A percentile compares a stretch with the other conserved stretches of the same genome.
phyloP scores from a whole-genome alignment of 2,329 filamentous ascomycete genomes.

The Neofusicoccum kwambonambiense region DNA sequence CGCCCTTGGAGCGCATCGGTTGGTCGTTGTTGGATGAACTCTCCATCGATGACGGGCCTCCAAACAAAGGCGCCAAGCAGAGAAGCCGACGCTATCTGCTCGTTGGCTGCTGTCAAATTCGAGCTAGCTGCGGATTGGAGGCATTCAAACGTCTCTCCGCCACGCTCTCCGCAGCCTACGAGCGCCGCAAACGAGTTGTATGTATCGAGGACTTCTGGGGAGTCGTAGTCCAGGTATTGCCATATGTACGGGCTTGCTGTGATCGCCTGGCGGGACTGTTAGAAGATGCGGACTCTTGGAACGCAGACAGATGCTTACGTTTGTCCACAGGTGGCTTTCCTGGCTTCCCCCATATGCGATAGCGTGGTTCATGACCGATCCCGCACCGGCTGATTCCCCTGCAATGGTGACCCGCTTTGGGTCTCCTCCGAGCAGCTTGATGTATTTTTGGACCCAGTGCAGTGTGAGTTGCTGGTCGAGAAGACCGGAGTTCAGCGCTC shows the following conservation, averaged over 20 bases:
- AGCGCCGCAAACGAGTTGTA: slow-evolving; percentile 49
- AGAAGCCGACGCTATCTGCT: slow-evolving; percentile 52
- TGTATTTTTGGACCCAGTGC: slow-evolving; percentile 53
- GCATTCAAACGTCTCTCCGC: slow-evolving; percentile 42
- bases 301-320: slow-evolving; percentile 24
- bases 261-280: not conserved
- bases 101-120: slow-evolving; percentile 51
- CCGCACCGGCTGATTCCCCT: slow-evolving; percentile 41
- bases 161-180: slow-evolving; percentile 44
- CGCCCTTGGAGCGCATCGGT: slow-evolving; percentile 38
- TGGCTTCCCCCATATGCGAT: slow-evolving; percentile 34
- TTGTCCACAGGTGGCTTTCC: slow-evolving; percentile 20
- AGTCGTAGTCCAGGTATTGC: slow-evolving; percentile 55
- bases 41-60: slow-evolving; percentile 60
- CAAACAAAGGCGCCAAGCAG: slow-evolving; percentile 58
- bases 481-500: slow-evolving; percentile 40
- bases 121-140: slow-evolving; percentile 56
- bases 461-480: slow-evolving; percentile 52
- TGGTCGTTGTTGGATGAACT: slow-evolving; percentile 48
- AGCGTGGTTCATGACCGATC: slow-evolving; percentile 39
- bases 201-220: slow-evolving; percentile 50
- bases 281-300: not conserved
- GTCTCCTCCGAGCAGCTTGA: slow-evolving; percentile 48
- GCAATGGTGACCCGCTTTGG: slow-evolving; percentile 33
- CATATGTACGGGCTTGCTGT: slow-evolving; percentile 55